Conservation (phyloP, 495 filamentous ascomycete genomes). For the Podospora conica region DNA sequence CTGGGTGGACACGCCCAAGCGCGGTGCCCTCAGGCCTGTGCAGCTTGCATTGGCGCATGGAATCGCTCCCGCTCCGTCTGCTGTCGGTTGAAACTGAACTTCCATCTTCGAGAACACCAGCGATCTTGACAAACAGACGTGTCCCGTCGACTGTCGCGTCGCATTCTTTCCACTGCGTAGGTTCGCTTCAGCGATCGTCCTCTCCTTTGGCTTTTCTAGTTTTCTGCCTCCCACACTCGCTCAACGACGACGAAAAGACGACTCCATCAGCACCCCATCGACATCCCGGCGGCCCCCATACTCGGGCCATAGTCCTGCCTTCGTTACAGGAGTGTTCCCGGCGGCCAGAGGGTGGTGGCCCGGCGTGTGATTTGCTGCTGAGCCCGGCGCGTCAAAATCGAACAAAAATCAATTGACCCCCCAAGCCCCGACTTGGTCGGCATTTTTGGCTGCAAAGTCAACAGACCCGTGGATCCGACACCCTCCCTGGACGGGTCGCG, state of each 20-base stretch:
- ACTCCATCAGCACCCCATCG: background rate
- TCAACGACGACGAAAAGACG: background rate
- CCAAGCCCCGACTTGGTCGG: conserved; percentile 11
- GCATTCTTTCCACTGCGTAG: background rate
- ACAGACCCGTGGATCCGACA: conserved; percentile 8
- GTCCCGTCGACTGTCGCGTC: background rate
- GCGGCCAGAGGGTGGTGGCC: background rate
- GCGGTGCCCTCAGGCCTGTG: background rate
- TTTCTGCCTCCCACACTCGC: background rate
- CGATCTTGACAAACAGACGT: background rate
- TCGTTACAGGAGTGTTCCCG: background rate
- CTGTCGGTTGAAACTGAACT: background rate
- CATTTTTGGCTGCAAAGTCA: conserved; percentile 17
- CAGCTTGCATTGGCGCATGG: background rate
- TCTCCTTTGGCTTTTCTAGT: background rate
- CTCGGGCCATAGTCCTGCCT: background rate
- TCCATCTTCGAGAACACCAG: background rate
- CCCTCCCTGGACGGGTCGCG: conserved; percentile 13
- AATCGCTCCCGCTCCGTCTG: background rate
- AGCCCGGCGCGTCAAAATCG: conserved; percentile 23
- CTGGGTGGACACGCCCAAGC: background rate
- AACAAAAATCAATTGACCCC: conserved; percentile 18
- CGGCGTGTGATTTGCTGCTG: conserved; percentile 30
- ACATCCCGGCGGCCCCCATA: background rate
- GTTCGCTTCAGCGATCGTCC: background rate